Evolutionary conservation across 345 rosid genomes (phyloP).

Genomic region (Acer yangbiense): DNA sequence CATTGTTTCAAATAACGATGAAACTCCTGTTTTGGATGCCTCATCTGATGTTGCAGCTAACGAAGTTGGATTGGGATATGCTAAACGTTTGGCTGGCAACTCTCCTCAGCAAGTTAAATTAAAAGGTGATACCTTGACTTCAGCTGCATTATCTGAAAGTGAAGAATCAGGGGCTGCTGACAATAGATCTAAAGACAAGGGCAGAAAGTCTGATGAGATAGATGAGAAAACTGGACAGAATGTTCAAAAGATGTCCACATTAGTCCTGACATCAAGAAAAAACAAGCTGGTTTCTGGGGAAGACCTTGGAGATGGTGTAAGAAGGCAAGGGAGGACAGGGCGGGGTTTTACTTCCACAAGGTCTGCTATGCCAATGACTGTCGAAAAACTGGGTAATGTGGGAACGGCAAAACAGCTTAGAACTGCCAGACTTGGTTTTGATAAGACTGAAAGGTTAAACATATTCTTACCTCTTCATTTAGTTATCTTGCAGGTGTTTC

Average conservation of each 20-base stretch:
- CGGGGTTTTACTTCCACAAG: conserved; percentile 67
- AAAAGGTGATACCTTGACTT: conserved; percentile 71
- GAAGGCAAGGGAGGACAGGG: conserved; percentile 88
- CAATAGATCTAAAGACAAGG: conserved; percentile 70
- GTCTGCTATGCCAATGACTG: conserved; percentile 55
- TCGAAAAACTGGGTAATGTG: conserved; percentile 66
- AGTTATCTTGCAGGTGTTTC: conserved; percentile 4
- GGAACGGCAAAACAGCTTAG: conserved; percentile 89
- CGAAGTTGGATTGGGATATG: conserved; percentile 66
- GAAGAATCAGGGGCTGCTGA: conserved; percentile 88
- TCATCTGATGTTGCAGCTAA: conserved; percentile 64
- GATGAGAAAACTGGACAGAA: conserved; percentile 69
- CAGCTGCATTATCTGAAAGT: conserved; percentile 83
- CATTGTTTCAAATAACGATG: conserved; percentile 69
- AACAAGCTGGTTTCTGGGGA: conserved; percentile 65
- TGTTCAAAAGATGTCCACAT: conserved; percentile 63
- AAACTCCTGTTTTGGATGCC: conserved; percentile 59
- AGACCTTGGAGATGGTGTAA: conserved; percentile 74
- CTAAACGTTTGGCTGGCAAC: conserved; percentile 56
- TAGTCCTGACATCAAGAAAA: conserved; percentile 69
- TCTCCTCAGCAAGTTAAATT: conserved; percentile 82
- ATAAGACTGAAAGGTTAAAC: conserved; percentile 76
- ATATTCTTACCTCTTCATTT: conserved; percentile 20
- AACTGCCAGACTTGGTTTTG: conserved; percentile 68
- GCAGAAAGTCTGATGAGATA: conserved; percentile 67